A percentile compares a stretch with the other conserved stretches of the same genome.
These are phyloP conservation scores for Aspergillus diversus DNA, from an alignment of 495 filamentous ascomycete species.

Conservation along the genomic window DNA sequence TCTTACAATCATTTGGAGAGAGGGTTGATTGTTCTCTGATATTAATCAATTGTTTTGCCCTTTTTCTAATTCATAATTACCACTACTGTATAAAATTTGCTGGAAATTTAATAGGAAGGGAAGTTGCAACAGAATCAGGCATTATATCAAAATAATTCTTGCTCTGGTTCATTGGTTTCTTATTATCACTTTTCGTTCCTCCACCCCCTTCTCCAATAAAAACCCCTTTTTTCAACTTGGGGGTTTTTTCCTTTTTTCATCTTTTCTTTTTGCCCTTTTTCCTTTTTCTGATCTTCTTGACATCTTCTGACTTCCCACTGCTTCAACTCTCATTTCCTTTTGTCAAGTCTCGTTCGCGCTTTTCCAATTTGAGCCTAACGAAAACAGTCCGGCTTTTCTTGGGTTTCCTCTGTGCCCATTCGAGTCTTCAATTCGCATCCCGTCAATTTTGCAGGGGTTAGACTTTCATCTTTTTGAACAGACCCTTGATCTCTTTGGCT, in stretches of 20 bases:
- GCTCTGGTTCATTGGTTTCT: not conserved
- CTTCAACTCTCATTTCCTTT: conserved; percentile 11
- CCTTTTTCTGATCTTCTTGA: conserved; percentile 6
- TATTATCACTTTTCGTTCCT: conserved; percentile 1
- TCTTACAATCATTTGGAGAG: not conserved
- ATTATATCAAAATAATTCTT: no score
- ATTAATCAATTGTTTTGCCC: conserved; percentile 9
- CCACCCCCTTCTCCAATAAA: conserved; percentile 12
- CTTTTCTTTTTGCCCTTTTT: conserved; percentile 1
- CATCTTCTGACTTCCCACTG: conserved; percentile 1
- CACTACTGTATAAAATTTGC: no score
- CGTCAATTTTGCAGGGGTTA: conserved; percentile 32
- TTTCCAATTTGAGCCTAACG: conserved; percentile 19
- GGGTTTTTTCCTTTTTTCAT: conserved; percentile 5
- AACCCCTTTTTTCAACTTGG: conserved; percentile 21
- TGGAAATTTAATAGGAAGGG: no score
- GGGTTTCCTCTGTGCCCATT: conserved; percentile 17
- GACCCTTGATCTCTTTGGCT: conserved; percentile 31
- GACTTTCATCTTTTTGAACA: conserved; percentile 13
- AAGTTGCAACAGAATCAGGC: no score
- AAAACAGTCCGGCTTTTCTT: conserved; percentile 7
- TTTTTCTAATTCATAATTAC: not conserved
- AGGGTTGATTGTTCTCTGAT: not conserved
- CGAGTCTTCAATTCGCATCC: conserved; percentile 9
- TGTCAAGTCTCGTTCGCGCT: conserved; percentile 9